Evolutionary conservation across 2,329 filamentous ascomycete species (phyloP).

Genomic region (Fusarium guadeloupense): DNA sequence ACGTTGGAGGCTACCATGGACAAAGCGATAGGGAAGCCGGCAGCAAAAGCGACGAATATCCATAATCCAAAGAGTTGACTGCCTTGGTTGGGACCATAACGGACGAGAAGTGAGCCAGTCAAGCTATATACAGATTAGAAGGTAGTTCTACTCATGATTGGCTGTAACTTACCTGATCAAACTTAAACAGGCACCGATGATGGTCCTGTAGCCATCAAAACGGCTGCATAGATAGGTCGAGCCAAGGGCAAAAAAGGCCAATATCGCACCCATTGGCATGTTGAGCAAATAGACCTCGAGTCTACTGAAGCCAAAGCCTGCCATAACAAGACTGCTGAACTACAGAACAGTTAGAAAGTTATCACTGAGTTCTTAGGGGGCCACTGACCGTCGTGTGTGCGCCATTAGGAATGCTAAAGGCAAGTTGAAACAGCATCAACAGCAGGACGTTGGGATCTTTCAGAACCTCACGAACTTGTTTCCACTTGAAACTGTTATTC

Average conservation of each 20-base stretch:
- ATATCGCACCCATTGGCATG: conserved; percentile 36
- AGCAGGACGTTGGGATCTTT: conserved; percentile 34
- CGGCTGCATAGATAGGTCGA: conserved; percentile 35
- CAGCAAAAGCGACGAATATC: conserved; percentile 36
- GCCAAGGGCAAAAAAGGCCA: conserved; percentile 27
- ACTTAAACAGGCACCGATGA: conserved; percentile 27
- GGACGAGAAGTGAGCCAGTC: conserved; percentile 32
- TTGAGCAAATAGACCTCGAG: conserved; percentile 37
- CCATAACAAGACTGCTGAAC: conserved; percentile 41
- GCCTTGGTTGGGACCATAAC: conserved; percentile 27
- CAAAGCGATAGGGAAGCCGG: conserved; percentile 30
- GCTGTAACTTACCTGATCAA: conserved; percentile 25
- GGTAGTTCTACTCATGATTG: fast-evolving
- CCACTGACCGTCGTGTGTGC: conserved; percentile 31
- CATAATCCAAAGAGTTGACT: conserved; percentile 25
- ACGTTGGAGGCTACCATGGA: conserved; percentile 38
- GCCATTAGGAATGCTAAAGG: conserved; percentile 36
- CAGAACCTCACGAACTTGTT: conserved; percentile 34
- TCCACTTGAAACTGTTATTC: conserved; percentile 32
- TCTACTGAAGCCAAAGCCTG: conserved; percentile 32
- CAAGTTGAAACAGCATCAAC: conserved; percentile 33
- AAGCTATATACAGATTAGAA: conserved; percentile 8
- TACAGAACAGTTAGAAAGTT: background rate
- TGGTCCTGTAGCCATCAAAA: conserved; percentile 29
- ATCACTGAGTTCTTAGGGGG: fast-evolving